Evolutionary conservation across 1,284 basidiomycete genomes (phyloP), one percentile per base, ranked within the genome.

Genomic region (Cryptococcus sp.): DNA sequence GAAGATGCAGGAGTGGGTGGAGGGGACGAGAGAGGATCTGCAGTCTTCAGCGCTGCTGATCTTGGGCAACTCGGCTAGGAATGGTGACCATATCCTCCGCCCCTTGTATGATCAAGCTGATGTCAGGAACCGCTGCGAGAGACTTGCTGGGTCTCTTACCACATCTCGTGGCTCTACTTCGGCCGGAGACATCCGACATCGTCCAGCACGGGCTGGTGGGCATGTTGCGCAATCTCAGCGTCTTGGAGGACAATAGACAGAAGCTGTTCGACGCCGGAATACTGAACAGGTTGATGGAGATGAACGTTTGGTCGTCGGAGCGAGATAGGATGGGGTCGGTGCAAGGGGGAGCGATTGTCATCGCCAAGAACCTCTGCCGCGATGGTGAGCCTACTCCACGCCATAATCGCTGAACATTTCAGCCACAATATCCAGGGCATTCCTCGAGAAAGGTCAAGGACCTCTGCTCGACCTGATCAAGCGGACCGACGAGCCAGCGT

Each of bases 341-440:
- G 0, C 94, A 97, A 71, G 79, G 91, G 23, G 84, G 83, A 41
- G 87, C 88, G 0, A 86, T 97, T 37, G 89, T 88, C 0, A 78
- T 92, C 16, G 79, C 87, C 25, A 97, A 97, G 73, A 87, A 95
- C 64, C 77, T 97, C 48, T 90, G 86, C 66, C 82, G 80, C 52
- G 79, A 79, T 33, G 5, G 34, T 32, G 18, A 5, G 36, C 26
- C 21, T 14, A n/a, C 2, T n/a, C 11, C 47, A 46, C 36, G n/a
- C 47, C 10, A 5, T 34, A 4, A 23, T 19, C 12, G 16, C 11
- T 25, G 9, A 11, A 6, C 10, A 14, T 7, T 5, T 44, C 22
- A 19, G 18, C 24, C 16, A 33, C 22, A 21, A 16, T 26, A 18
- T 14, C n/a, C 16, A 40, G 21, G n/a, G 1, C 43, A 32, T 16